Conservation (phyloP, 225 moss, liverwort and hornwort genomes). For the Marchantia polymorpha region DNA sequence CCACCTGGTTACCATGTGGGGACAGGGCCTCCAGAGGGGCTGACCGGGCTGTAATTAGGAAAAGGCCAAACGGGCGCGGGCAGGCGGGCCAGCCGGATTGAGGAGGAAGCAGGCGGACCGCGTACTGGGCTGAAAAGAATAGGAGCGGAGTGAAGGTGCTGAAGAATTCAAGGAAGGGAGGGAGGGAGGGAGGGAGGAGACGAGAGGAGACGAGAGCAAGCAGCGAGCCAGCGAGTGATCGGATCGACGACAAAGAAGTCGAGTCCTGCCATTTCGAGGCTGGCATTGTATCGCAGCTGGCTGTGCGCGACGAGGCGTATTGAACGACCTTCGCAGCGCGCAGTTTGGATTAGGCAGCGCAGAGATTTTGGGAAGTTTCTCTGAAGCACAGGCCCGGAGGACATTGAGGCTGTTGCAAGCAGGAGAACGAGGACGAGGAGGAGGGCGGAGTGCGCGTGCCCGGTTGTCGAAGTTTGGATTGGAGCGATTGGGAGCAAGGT, state of each 20-base stretch:
- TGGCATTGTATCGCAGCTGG: background rate
- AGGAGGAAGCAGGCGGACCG: no score
- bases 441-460: background rate
- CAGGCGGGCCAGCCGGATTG: no score
- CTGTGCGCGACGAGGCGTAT: background rate
- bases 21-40: background rate
- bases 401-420: background rate
- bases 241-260: background rate
- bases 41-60: background rate
- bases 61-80: background rate
- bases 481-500: background rate
- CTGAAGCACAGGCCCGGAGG: background rate
- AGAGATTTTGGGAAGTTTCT: background rate
- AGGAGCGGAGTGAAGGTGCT: background rate
- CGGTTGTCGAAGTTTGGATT: background rate
- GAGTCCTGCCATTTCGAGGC: background rate
- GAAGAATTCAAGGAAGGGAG: background rate
- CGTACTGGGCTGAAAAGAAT: no score
- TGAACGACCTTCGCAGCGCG: background rate
- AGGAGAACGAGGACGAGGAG: background rate
- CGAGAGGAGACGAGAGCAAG: background rate
- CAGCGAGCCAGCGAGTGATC: background rate
- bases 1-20: slow-evolving; percentile 4
- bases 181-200: background rate
- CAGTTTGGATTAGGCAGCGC: background rate